These are phyloP conservation scores for Penicillium sp. DNA, from an alignment of 2,329 filamentous ascomycete species.

Conservation along the genomic window DNA sequence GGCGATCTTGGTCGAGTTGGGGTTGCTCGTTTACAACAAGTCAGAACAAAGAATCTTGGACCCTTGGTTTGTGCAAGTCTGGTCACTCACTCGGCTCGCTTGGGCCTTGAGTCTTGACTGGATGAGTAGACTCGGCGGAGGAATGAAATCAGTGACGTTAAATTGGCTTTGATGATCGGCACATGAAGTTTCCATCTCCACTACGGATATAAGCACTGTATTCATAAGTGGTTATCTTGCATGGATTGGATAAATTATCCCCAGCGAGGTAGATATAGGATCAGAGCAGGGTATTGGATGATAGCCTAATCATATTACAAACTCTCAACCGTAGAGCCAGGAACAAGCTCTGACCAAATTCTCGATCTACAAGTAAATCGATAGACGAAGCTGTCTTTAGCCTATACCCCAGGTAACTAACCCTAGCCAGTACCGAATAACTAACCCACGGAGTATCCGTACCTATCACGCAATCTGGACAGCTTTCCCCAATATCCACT, in stretches of 20 bases:
- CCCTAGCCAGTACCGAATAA: too few species aligned
- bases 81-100: too few species aligned
- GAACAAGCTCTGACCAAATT: conserved; percentile 11
- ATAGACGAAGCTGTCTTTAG: not conserved
- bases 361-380: too few species aligned
- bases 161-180: not conserved
- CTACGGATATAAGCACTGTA: conserved; percentile 6
- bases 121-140: too few species aligned
- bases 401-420: not conserved
- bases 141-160: not conserved
- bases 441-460: too few species aligned
- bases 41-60: conserved; percentile 1
- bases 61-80: not conserved
- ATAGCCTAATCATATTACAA: too few species aligned
- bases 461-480: too few species aligned
- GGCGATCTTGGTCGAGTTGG: conserved; percentile 5
- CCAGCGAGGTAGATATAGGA: too few species aligned
- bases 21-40: not conserved
- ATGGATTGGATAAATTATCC: too few species aligned
- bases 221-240: too few species aligned
- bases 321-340: not conserved
- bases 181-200: not conserved
- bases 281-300: too few species aligned
- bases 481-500: not conserved
- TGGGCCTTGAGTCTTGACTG: too few species aligned